A percentile compares a stretch with the other conserved stretches of the same genome.
Evolutionary conservation across 495 filamentous ascomycete species (phyloP).

Genomic region (Penicillium flavigenum): DNA sequence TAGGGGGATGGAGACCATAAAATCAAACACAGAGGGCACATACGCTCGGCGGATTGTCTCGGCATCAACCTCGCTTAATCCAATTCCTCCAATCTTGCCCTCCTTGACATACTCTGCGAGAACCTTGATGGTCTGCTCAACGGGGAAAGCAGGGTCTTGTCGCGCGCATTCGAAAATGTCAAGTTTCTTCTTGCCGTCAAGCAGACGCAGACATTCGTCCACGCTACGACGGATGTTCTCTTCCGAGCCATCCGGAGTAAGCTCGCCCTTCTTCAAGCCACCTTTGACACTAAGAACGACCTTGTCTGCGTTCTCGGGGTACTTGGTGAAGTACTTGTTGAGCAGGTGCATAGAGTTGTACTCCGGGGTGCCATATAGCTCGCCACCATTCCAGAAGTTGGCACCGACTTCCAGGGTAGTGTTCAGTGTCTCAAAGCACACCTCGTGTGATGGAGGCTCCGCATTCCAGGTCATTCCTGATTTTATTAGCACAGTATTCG

Average conservation of each 20-base stretch:
- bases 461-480: slow-evolving; percentile 74
- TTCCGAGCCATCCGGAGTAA: slow-evolving; percentile 56
- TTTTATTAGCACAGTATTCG: neutral
- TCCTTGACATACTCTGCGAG: slow-evolving; percentile 66
- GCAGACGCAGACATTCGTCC: slow-evolving; percentile 55
- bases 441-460: slow-evolving; percentile 54
- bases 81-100: slow-evolving; percentile 78
- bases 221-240: slow-evolving; percentile 63
- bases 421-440: slow-evolving; percentile 67
- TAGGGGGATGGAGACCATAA: neutral
- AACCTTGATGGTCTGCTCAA: slow-evolving; percentile 56
- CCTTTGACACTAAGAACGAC: slow-evolving; percentile 63
- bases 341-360: slow-evolving; percentile 63
- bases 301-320: slow-evolving; percentile 60
- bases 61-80: slow-evolving; percentile 69
- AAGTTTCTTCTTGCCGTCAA: slow-evolving; percentile 74
- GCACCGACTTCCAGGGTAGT: slow-evolving; percentile 63
- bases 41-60: slow-evolving; percentile 72
- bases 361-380: slow-evolving; percentile 73
- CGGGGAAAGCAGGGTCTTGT: slow-evolving; percentile 61
- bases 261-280: slow-evolving; percentile 36
- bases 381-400: slow-evolving; percentile 80
- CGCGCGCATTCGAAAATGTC: slow-evolving; percentile 81
- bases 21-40: slow-evolving; percentile 13
- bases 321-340: slow-evolving; percentile 57